Evolutionary conservation across 2,329 filamentous ascomycete genomes (phyloP).

Genomic region (Penicillium digitatum): DNA sequence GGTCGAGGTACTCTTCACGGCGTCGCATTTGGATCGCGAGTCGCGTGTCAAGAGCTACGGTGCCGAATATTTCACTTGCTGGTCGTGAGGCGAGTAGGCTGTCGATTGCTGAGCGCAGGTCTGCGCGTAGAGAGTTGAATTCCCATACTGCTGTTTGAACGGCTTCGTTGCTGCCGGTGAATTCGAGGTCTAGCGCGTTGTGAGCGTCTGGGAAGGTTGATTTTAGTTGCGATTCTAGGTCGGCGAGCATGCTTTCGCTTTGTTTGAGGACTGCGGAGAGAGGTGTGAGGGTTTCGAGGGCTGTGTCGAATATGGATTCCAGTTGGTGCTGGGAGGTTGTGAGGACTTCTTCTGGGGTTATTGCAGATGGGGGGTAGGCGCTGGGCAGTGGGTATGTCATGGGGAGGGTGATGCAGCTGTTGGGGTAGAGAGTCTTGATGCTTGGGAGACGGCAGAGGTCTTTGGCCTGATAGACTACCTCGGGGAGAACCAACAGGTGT

Average conservation of each 20-base stretch:
- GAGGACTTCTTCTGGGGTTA: conserved; percentile 20
- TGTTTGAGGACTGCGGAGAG: conserved; percentile 28
- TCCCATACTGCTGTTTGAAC: conserved; percentile 32
- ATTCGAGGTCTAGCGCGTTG: conserved; percentile 39
- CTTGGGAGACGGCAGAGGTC: conserved; percentile 25
- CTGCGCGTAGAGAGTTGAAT: conserved; percentile 35
- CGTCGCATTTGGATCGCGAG: conserved; percentile 30
- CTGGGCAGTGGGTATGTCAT: conserved; percentile 4
- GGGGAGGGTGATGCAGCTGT: conserved; percentile 26
- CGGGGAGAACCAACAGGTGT: conserved; percentile 36
- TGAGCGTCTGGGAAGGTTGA: conserved; percentile 28
- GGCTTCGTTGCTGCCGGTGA: conserved; percentile 33
- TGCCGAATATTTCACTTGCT: conserved; percentile 9
- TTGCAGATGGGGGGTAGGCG: conserved; percentile 9
- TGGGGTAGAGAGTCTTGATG: conserved; percentile 27
- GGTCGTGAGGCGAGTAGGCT: conserved; percentile 29
- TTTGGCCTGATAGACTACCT: conserved; percentile 33
- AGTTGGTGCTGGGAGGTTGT: conserved; percentile 24
- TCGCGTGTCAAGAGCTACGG: conserved; percentile 26
- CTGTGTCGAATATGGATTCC: conserved; percentile 29
- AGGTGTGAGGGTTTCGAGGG: conserved; percentile 28
- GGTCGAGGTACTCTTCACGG: conserved; percentile 33
- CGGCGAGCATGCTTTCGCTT: conserved; percentile 30
- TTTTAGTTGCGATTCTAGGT: conserved; percentile 28
- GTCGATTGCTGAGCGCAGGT: conserved; percentile 36